Evolutionary conservation across 768 basidiomycete genomes (phyloP), one percentile per base, ranked within the genome.

Genomic region (Tulasnella sp.): DNA sequence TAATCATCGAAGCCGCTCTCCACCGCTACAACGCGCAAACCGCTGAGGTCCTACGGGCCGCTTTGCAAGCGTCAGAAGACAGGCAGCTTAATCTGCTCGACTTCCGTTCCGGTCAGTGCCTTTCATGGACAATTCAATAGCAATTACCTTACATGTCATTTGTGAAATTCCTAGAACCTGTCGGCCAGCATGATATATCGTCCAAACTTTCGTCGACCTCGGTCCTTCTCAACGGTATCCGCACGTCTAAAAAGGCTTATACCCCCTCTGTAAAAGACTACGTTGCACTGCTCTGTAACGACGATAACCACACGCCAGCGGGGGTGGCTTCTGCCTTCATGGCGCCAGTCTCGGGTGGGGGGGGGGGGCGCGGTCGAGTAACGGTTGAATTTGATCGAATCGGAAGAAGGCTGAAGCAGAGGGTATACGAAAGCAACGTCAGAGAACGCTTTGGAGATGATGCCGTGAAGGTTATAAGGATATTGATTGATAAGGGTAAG

Each of bases 21-120:
- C 93, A 95, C 81, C 90, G 93, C 51, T 97, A 89, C 84, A 98
- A 98, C 81, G 85, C 88, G 39, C 87, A 89, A 11, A 90, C 94
- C 3, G 92, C 90, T 6, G 82, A 88, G 5, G 92, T 97, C 3
- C 85, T 97, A 73, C 88, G 88, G 81, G 91, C 93, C 0, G 85
- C 89, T 26, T 85, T 98, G 67, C 91, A 90, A 81, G 88, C 90
- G 2, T 91, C 92, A 5, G 92, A 93, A 82, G 81, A 86, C 3
- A 88, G 86, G 46, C 93, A 94, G 82, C 85, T 86, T 69, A 87
- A 85, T 75, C 80, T 93, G 15, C 84, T 87, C 0, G 93, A 78
- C 51, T 46, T 79, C 35, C 79, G 79, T 13, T 78, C 77, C 26
- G 74, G 77, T 77, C 37, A 13, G 37, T 13, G 15, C 37, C 39